Evolutionary conservation across 1,284 basidiomycete species (phyloP).

Genomic region (Apiotrichum laibachii): DNA sequence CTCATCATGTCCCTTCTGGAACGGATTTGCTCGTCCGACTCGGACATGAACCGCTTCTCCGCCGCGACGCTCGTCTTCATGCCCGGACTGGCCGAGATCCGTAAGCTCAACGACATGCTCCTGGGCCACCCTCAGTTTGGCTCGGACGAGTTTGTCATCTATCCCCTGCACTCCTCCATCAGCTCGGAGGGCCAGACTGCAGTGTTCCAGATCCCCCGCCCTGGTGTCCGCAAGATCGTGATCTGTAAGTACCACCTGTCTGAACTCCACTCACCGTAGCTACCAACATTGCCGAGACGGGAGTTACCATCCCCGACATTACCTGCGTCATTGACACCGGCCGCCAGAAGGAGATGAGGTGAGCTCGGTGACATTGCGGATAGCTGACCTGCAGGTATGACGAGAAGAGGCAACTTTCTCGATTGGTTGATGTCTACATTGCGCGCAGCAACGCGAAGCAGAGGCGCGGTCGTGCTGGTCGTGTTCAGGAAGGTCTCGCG

Average conservation of each 20-base stretch:
- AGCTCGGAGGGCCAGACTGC: conserved; percentile 85
- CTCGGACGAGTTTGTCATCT: conserved; percentile 67
- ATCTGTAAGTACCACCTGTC: conserved; percentile 57
- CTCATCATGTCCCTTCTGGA: conserved; percentile 84
- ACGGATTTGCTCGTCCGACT: conserved; percentile 73
- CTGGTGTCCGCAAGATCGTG: conserved; percentile 83
- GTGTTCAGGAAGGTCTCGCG: conserved; percentile 85
- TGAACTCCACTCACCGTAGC: conserved; percentile 52
- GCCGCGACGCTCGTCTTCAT: conserved; percentile 87
- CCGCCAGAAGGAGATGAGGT: conserved; percentile 89
- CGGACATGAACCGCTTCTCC: conserved; percentile 58
- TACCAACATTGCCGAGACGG: conserved; percentile 75
- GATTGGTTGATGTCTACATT: conserved; percentile 88
- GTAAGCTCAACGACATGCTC: conserved; percentile 79
- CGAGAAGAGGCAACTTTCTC: conserved; percentile 94
- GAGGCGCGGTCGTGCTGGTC: conserved; percentile 83
- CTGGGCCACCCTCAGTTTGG: conserved; percentile 74
- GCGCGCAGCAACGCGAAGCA: conserved; percentile 93
- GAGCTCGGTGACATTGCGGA: conserved; percentile 7
- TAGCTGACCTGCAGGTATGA: conserved; percentile 67
- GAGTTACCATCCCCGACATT: conserved; percentile 96
- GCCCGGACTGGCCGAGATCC: conserved; percentile 88
- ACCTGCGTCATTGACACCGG: conserved; percentile 97
- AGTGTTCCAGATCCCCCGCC: conserved; percentile 83
- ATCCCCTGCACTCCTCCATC: conserved; percentile 89